Percentiles rank a stretch among this genome's conserved stretches.
Evolutionary conservation across 2,329 filamentous ascomycete genomes (phyloP).

Genomic region (Ilyonectria destructans): DNA sequence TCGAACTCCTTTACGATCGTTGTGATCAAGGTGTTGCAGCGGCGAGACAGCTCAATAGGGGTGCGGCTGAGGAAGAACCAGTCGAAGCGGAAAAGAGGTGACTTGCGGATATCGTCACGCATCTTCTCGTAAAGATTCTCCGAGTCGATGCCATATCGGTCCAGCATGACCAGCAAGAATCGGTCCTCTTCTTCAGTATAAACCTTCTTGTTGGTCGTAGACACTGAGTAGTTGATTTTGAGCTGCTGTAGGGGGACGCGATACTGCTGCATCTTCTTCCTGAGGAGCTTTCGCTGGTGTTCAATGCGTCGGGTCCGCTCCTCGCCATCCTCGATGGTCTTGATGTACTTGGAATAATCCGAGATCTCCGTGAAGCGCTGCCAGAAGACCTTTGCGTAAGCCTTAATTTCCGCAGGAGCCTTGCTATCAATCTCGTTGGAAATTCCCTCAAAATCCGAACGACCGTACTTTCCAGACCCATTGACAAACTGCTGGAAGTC

Average conservation of each 20-base stretch:
- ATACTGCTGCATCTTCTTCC: slow-evolving; percentile 96
- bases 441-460: slow-evolving; percentile 88
- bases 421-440: slow-evolving; percentile 94
- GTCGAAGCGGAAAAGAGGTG: slow-evolving; percentile 95
- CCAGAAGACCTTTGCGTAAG: slow-evolving; percentile 97
- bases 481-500: slow-evolving; percentile 99
- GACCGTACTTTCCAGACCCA: slow-evolving; percentile 92
- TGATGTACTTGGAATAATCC: slow-evolving; percentile 91
- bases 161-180: slow-evolving; percentile 93
- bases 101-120: slow-evolving; percentile 96
- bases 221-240: slow-evolving; percentile 99
- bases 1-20: slow-evolving; percentile 97
- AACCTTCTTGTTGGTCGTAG: slow-evolving; percentile 99
- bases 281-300: slow-evolving; percentile 92
- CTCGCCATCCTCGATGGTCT: slow-evolving; percentile 93
- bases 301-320: slow-evolving; percentile 91
- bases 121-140: slow-evolving; percentile 94
- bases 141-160: slow-evolving; percentile 92
- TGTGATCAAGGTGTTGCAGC: slow-evolving; percentile 94
- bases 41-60: slow-evolving; percentile 90
- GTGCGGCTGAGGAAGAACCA: slow-evolving; percentile 99
- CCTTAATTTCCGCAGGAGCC: slow-evolving; percentile 85
- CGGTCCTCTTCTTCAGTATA: slow-evolving; percentile 99
- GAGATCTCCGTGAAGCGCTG: slow-evolving; percentile 91
- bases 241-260: slow-evolving; percentile 98